These are phyloP conservation scores for Penstemon eatonii DNA, from an alignment of 257 asterid species.

Conservation along the genomic window DNA sequence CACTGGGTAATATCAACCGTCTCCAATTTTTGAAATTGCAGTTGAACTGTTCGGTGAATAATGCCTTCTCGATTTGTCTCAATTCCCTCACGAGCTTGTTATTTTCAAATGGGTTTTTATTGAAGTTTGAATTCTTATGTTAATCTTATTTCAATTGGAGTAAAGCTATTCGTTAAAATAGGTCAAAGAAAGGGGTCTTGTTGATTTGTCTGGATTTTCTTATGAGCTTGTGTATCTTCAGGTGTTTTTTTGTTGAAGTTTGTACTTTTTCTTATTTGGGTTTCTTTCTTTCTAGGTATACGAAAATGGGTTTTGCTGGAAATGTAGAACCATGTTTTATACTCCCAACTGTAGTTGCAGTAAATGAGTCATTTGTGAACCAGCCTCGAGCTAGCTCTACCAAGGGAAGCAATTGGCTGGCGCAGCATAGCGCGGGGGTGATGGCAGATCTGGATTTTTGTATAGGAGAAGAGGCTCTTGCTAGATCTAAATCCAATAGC, in stretches of 20 bases:
- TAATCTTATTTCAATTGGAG: neutral
- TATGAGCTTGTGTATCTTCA: neutral
- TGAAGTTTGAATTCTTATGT: neutral
- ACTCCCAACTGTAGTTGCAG: constrained; percentile 81
- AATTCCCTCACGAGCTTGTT: constrained; percentile 1
- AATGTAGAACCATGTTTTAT: constrained; percentile 91
- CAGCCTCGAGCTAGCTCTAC: constrained; percentile 59
- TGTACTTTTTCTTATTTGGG: neutral
- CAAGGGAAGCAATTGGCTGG: constrained; percentile 72
- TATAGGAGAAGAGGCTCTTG: constrained; percentile 82
- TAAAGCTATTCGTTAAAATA: constrained; percentile 38
- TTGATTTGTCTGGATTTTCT: constrained; percentile 16
- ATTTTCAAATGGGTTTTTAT: constrained; percentile 12
- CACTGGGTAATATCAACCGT: constrained; percentile 58
- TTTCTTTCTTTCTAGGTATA: constrained; percentile 50
- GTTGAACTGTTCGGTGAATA: constrained; percentile 34
- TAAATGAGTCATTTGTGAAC: constrained; percentile 73
- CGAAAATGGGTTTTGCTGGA: constrained; percentile 97
- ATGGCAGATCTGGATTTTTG: constrained; percentile 95
- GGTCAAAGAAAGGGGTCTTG: constrained; percentile 16
- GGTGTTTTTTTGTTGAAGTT: constrained; percentile 8
- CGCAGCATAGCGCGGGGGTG: constrained; percentile 93
- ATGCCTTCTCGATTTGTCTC: constrained; percentile 6
- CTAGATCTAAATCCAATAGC: constrained; percentile 70
- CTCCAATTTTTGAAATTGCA: neutral